A percentile compares a stretch with the other conserved stretches of the same genome.
phyloP scores from a whole-genome alignment of 345 rosid genomes.

The Reutealis trisperma region DNA sequence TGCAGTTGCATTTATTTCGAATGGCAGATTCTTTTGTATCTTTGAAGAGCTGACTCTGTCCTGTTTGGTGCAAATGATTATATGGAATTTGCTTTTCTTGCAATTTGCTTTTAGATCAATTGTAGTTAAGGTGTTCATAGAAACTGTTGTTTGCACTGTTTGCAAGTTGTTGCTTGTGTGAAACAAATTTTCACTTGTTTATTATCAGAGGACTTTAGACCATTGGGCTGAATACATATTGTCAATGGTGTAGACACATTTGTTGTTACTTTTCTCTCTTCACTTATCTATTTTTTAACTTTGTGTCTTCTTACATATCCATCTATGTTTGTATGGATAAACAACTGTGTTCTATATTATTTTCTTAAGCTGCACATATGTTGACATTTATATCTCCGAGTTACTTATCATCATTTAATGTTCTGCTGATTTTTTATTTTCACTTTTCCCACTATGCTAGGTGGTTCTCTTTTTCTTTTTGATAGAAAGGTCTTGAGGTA shows the following conservation, averaged over 20 bases:
- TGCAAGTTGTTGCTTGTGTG: neutral
- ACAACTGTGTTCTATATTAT: too few species aligned
- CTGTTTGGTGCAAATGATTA: neutral
- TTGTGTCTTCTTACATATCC: too few species aligned
- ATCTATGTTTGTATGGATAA: too few species aligned
- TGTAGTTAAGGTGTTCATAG: neutral
- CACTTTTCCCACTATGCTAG: constrained; percentile 38
- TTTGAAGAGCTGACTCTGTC: neutral
- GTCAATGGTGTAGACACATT: neutral
- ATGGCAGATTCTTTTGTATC: too few species aligned
- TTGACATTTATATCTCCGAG: too few species aligned
- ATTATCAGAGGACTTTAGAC: neutral
- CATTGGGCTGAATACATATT: neutral
- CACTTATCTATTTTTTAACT: too few species aligned
- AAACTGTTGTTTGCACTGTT: neutral
- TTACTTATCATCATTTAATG: neutral
- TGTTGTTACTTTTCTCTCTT: too few species aligned
- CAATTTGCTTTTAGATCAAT: neutral
- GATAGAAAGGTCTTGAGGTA: constrained; percentile 36
- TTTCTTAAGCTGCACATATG: too few species aligned
- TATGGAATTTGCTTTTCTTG: neutral
- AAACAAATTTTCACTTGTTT: neutral
- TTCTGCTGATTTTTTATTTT: neutral
- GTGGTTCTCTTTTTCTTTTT: constrained; percentile 89
- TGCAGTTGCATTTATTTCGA: too few species aligned